A percentile compares a stretch with the other conserved stretches of the same genome.
phyloP scores from a whole-genome alignment of 768 basidiomycete species.

The Aureoboletus auriporus region DNA sequence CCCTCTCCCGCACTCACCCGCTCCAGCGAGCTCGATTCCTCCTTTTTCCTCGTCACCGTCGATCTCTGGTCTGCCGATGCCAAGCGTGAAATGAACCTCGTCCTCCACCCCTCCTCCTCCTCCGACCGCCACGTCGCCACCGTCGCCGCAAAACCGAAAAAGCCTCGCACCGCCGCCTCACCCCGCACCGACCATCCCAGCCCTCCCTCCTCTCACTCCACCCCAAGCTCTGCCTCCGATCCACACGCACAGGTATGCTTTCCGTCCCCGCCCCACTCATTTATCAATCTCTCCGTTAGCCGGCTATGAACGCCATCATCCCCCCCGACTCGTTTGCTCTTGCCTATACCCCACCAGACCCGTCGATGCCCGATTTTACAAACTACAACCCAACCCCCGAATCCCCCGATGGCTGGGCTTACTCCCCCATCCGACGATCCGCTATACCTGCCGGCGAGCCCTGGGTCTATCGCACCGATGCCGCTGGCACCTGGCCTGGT shows the following conservation, averaged over 20 bases:
- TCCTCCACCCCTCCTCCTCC: slow-evolving; percentile 78
- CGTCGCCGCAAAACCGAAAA: slow-evolving; percentile 34
- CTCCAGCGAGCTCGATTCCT: slow-evolving; percentile 74
- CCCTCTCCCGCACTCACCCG: slow-evolving; percentile 3
- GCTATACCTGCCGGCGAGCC: slow-evolving; percentile 19
- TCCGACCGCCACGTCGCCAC: slow-evolving; percentile 63
- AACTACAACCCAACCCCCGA: slow-evolving; percentile 43
- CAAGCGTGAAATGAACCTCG: slow-evolving; percentile 81
- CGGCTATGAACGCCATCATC: slow-evolving; percentile 37
- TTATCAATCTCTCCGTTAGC: slow-evolving; percentile 11
- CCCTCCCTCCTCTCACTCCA: slow-evolving; percentile 43
- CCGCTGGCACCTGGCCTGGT: slow-evolving; percentile 47
- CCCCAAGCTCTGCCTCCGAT: slow-evolving; percentile 46
- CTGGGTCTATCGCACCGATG: slow-evolving; percentile 29
- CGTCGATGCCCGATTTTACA: slow-evolving; percentile 36
- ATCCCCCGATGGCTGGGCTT: slow-evolving; percentile 53
- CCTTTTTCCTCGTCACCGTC: slow-evolving; percentile 89
- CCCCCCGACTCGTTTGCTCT: slow-evolving; percentile 40
- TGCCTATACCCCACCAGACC: slow-evolving; percentile 39
- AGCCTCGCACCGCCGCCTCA: slow-evolving; percentile 27
- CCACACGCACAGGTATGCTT: slow-evolving; percentile 39
- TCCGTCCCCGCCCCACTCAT: background rate
- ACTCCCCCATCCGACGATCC: slow-evolving; percentile 30
- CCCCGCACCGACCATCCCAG: slow-evolving; percentile 37
- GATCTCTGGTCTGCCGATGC: slow-evolving; percentile 89